Base-by-base conservation (phyloP, 768 basidiomycete genomes). In the Agrocybe pediades region DNA sequence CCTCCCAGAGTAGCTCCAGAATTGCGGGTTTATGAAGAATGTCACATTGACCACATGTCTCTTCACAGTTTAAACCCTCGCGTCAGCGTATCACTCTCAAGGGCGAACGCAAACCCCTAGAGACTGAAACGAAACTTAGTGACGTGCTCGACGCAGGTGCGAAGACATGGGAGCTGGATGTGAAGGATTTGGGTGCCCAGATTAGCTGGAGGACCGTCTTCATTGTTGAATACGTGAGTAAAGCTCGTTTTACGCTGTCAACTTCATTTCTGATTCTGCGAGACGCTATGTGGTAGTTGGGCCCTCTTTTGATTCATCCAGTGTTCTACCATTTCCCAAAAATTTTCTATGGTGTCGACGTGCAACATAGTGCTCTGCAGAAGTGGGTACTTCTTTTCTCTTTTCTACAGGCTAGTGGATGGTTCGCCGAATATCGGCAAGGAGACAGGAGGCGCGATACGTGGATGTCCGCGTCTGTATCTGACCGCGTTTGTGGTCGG, bases 161-260 rank as follows among this genome's bases (percentile, higher is more conserved):
- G 9, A 78, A 86, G 17, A 86, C 82, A 9, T 79, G 78, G n/a
- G 84, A 87, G 54, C 62, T 98, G 30, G 70, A 79, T 30, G 77
- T 95, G 54, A 97, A 97, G 70, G 97, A 98, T 70, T 74, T 98
- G 25, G 97, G 97, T 0, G 81, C 88, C 6, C 97, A 99, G 69
- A 75, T 96, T 41, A 80, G 84, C 62, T 98, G 95, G 91, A 80
- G 78, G 62, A 90, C 88, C 0, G 92, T 98, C 16, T 98, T 93
- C 69, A 66, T 98, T 46, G 74, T 90, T 46, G 97, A 99, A 95
- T 99, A 98, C 64, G 95, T 95, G 72, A 64, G 94, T 69, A 9
- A 20, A 15, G 13, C 5, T 13, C 5, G n/a, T 15, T 30, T 20
- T 25, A 17, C 52, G 51, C 50, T 30, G 46, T 9, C 9, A 25